Evolutionary conservation across 2,329 filamentous ascomycete species (phyloP).

Genomic region (Thermothelomyces thermophilus): DNA sequence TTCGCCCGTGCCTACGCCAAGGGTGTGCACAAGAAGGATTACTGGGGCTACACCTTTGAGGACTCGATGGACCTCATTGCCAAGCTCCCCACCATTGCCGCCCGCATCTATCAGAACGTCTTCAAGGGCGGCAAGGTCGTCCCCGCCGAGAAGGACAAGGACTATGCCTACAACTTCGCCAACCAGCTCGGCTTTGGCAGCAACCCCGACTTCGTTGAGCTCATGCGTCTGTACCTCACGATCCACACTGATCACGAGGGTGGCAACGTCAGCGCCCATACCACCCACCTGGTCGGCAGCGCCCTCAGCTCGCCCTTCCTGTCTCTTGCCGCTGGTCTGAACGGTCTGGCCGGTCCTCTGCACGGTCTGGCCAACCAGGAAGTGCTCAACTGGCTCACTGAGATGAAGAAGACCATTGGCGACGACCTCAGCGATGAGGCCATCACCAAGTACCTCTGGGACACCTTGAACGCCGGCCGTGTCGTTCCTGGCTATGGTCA

Average conservation of each 20-base stretch:
- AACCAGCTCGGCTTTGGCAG: conserved; percentile 97
- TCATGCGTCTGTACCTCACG: conserved; percentile 98
- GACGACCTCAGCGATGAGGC: conserved; percentile 92
- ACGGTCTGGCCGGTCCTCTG: conserved; percentile 95
- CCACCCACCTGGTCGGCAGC: conserved; percentile 93
- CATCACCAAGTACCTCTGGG: conserved; percentile 99
- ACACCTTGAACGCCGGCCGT: conserved; percentile 88
- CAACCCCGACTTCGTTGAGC: conserved; percentile 95
- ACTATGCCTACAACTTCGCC: conserved; percentile 98
- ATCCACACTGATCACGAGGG: conserved; percentile 99
- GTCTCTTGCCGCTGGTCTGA: conserved; percentile 90
- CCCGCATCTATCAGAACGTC: conserved; percentile 99
- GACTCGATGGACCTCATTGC: conserved; percentile 99
- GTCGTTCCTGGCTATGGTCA: conserved; percentile 98
- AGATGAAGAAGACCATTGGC: conserved; percentile 96
- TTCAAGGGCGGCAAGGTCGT: conserved; percentile 99
- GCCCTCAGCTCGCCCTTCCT: conserved; percentile 97
- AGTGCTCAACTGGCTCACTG: conserved; percentile 96
- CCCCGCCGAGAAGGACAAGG: conserved; percentile 94
- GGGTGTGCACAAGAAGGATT: conserved; percentile 98
- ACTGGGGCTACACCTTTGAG: conserved; percentile 99
- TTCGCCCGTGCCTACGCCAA: conserved; percentile 99
- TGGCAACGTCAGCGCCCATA: conserved; percentile 97
- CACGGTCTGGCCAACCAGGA: conserved; percentile 99
- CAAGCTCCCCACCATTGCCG: conserved; percentile 96